Base-by-base conservation (phyloP, 1,139 yeast species). In the Debaryomyces subglobosus region DNA sequence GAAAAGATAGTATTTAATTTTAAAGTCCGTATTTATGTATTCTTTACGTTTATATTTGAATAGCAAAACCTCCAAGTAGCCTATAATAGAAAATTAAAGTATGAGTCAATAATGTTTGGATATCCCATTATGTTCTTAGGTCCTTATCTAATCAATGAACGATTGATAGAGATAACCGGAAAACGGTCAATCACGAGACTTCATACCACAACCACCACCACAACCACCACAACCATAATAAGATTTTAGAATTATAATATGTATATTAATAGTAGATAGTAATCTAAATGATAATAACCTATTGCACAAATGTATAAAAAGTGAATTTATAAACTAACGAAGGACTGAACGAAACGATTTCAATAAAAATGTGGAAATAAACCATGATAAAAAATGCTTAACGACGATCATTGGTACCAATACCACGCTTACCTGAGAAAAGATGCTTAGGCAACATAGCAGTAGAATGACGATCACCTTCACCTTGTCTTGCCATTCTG, bases 381-480 rank as follows among this genome's bases (percentile, higher is more conserved):
- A 34, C 40, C 45, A 25, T 43, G 25, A 43, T 29, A 39, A 43
- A 27, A 37, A 35, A 39, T 33, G 43, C 27, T 56, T 73, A 84
- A 74, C 90, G 84, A 69, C 82, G 78, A 69, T 86, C 94, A 57
- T 89, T 87, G 64, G 86, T 86, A 68, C 97, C 96, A 66, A 83
- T 84, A 77, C 96, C 94, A 77, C 97, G 85, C 81, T 95, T 94
- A 74, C 99, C 99, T 64, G 92, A 77, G 77, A 86, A 89, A 79
- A 94, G 79, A 75, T 94, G 99, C 78, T 91, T 92, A 55, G 97
- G 97, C 74, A 90, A 71, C 55, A 89, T 76, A 49, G 89, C 94
- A 52, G 92, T 82, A 51, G 85, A 78, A 68, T 90, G 96, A 73
- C 97, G 86, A 73, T 94, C 99, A 63, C 89, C 89, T 75, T 95